These are phyloP conservation scores for Hordeum pubiflorum DNA, from an alignment of 202 grass and related monocot species.

Conservation along the genomic window DNA sequence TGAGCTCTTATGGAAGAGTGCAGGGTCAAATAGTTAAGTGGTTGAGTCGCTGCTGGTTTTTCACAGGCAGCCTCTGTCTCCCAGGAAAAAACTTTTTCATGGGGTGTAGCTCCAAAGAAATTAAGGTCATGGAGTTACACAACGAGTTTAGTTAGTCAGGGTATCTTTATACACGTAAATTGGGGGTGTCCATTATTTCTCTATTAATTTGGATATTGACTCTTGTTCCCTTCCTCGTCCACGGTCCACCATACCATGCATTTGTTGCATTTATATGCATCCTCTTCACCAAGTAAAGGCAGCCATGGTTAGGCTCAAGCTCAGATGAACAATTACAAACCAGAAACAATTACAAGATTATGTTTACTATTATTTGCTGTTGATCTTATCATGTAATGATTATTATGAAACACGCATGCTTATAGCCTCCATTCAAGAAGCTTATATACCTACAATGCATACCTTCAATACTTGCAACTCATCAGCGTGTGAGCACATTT, in stretches of 20 bases:
- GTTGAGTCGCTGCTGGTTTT: conserved; percentile 39
- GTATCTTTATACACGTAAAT: background rate
- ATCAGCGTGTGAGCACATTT: background rate
- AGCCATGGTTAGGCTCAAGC: conserved; percentile 7
- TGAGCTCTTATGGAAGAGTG: conserved; percentile 38
- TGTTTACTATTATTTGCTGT: background rate
- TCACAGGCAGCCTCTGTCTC: conserved; percentile 28
- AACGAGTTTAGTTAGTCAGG: background rate
- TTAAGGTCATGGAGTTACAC: conserved; percentile 1
- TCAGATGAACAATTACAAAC: background rate
- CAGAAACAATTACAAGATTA: background rate
- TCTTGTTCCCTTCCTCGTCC: background rate
- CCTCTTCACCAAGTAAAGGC: conserved; percentile 13
- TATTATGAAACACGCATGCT: background rate
- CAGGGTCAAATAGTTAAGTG: conserved; percentile 3
- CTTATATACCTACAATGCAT: background rate
- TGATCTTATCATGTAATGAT: background rate
- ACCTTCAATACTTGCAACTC: background rate
- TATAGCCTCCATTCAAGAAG: background rate
- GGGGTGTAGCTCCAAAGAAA: conserved; percentile 16
- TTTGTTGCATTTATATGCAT: background rate
- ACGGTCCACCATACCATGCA: background rate
- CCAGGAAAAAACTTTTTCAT: background rate
- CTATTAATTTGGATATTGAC: background rate
- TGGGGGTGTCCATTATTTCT: background rate